Evolutionary conservation across 1,139 yeast species (phyloP).

Genomic region (Debaryomyces robertsiae): DNA sequence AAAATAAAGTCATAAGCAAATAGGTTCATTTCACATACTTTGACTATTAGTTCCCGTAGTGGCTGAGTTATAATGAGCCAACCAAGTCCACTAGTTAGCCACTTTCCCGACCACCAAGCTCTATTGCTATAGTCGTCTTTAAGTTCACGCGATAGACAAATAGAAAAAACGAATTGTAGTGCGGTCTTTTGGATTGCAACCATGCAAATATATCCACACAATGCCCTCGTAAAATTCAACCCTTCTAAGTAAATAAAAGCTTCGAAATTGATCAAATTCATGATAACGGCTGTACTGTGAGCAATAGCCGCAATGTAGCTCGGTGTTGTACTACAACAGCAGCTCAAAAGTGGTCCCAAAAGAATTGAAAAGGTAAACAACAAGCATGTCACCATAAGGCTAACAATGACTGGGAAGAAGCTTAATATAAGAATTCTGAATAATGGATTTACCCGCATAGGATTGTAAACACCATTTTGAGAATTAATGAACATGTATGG

Average conservation of each 20-base stretch:
- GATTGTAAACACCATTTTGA: slow-evolving; percentile 59
- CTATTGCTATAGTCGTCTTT: slow-evolving; percentile 56
- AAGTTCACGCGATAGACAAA: slow-evolving; percentile 61
- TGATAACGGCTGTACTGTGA: slow-evolving; percentile 53
- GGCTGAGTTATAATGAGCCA: slow-evolving; percentile 66
- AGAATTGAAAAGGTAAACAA: slow-evolving; percentile 51
- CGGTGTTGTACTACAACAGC: slow-evolving; percentile 39
- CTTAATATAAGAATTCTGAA: slow-evolving; percentile 54
- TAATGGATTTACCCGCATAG: slow-evolving; percentile 53
- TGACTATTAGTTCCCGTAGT: slow-evolving; percentile 65
- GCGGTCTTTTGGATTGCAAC: slow-evolving; percentile 57
- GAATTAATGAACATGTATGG: slow-evolving; percentile 74
- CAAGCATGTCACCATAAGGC: slow-evolving; percentile 42
- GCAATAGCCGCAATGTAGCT: slow-evolving; percentile 51
- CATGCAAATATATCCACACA: slow-evolving; percentile 60
- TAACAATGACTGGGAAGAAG: slow-evolving; percentile 54
- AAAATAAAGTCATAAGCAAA: slow-evolving; percentile 74
- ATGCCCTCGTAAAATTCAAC: slow-evolving; percentile 58
- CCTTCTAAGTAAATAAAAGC: slow-evolving; percentile 64
- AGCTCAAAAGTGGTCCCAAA: slow-evolving; percentile 45
- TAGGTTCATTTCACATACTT: slow-evolving; percentile 64
- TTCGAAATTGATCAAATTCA: slow-evolving; percentile 59
- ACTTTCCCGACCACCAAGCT: slow-evolving; percentile 89
- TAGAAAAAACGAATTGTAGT: slow-evolving; percentile 41
- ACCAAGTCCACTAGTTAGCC: slow-evolving; percentile 66